Base-by-base conservation (phyloP, 805 yeast genomes). In the Candida krabiensis region DNA sequence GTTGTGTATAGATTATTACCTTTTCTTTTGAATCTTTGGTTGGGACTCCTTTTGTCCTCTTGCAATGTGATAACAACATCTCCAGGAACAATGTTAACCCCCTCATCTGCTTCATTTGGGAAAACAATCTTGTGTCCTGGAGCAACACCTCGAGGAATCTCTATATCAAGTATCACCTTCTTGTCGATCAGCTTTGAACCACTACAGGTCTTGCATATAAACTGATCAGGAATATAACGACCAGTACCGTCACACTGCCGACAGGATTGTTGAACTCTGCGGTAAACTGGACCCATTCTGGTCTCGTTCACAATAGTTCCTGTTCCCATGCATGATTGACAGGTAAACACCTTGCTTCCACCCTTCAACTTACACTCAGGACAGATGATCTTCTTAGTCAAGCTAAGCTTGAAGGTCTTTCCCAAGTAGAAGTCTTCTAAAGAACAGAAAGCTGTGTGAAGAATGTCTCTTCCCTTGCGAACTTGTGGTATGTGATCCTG, bases 51-150 rank as follows among this genome's bases (percentile, higher is more conserved):
- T 47, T 73, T 72, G 26, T 67, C 67, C 33, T 55, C 57, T 16
- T 39, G 33, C 17, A 83, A 56, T 2, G 73, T 75, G 8, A 83
- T 71, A 3, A 81, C 61, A 5, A 83, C 82, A 55, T 83, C 86
- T 2, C 90, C 90, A 0, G 89, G 84, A 3, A 73, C 60, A 3
- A 77, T 62, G 43, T 71, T 67, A 14, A 73, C 56, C 0, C 79
- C 83, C 56, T 82, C 84, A 52, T 83, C 89, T 0, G 82, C 86
- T 49, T 76, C 80, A 5, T 80, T 76, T n/a, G 70, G 63, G 15
- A 80, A 60, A 1, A 77, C 63, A 14, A 80, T 69, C 30, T 65
- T 60, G 43, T 78, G 79, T 0, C 80, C 79, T 34, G 72, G 56
- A 28, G 61, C 60, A 28, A 77, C 65, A 2, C 90, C 90, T 3